Base-by-base conservation (phyloP, 2,329 filamentous ascomycete species). In the Colletotrichum sublineola region DNA sequence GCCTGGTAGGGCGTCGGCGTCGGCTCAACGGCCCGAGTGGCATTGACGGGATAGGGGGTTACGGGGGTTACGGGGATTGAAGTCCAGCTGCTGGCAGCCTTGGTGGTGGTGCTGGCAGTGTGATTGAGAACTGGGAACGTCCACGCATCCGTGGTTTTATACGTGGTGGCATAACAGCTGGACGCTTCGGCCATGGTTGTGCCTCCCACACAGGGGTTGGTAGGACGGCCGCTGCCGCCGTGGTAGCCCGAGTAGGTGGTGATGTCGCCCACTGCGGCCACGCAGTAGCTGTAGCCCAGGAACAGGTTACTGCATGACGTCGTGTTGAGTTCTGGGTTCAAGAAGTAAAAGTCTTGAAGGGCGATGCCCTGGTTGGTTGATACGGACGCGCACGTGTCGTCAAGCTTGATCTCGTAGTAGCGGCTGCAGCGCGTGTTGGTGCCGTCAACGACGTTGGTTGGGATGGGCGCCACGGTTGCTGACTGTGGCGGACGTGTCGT, bases 191-290 rank as follows among this genome's bases (percentile, higher is more conserved):
- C 24, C 36, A 24, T 14, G n/a, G 58, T 61, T 29, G 58, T 61
- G 7, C 58, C 58, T 40, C 58, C 58, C 24, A 61, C 42, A 33
- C 58, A 61, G 4, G 58, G 29, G 14, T 61, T 61, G 2, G 58
- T 31, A 3, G 58, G 24, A 24, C 24, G 31, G 1, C n/a, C 31
- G 20, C 20, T 24, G 57, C 57, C 29, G 1, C 57, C 57, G 7
- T 15, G 40, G 42, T 68, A 68, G 18, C 48, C 56, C 8, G 66
- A 15, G 50, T 68, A 68, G 18, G 60, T 68, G 36, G n/a, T 46
- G 15, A 68, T 76, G 40, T 67, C 63, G 8, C 75, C 75, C 9
- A 76, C 73, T 5, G 53, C 6, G 14, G 18, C 18, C 31, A 68
- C 66, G 38, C 66, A 68, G 66, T 68, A 68, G 44, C 20, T 20